These are phyloP conservation scores for barrel medic (Medicago truncatula) DNA, from an alignment of 306 rosid species.

Conservation along the genomic window MtrunA17r5.0-ANR NC_053049.1:12925001-12925500, in stretches of 20 bases:
- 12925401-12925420: conserved; percentile 12
- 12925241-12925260: conserved; percentile 62
- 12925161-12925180: background rate
- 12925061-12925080: conserved; percentile 48
- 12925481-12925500: conserved; percentile 64
- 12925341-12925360: conserved; percentile 16
- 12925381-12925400: background rate
- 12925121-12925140: conserved; percentile 77
- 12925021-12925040: conserved; percentile 33
- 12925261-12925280: conserved; percentile 76
- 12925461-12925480: conserved; percentile 74
- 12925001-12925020: conserved; percentile 38
- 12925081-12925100: conserved; percentile 44
- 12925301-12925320: conserved; percentile 67
- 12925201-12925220: conserved; percentile 5
- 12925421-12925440: conserved; percentile 74
- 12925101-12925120: conserved; percentile 60
- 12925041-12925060: conserved; percentile 38
- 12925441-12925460: conserved; percentile 67
- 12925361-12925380: background rate
- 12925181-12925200: background rate
- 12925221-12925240: conserved; percentile 74
- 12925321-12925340: conserved; percentile 72
- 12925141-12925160: conserved; percentile 32
- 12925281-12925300: conserved; percentile 62